Evolutionary conservation across 192 early-diverging fungal species (phyloP).

Genomic region (Coemansia sp.): DNA sequence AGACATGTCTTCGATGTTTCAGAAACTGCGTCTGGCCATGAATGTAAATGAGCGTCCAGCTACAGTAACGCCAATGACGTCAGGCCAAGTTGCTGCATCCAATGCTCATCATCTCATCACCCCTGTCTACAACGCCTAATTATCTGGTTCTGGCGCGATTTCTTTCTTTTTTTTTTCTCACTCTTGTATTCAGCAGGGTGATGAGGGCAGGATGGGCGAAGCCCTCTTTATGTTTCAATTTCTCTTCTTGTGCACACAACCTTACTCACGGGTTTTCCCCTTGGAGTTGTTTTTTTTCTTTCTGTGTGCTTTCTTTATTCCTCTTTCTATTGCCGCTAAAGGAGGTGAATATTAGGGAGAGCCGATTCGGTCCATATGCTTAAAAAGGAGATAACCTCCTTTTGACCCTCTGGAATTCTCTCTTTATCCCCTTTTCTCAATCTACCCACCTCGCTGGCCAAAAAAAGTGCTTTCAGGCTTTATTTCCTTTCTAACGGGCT

Average conservation of each 20-base stretch:
- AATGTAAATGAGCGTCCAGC: slow-evolving; percentile 13
- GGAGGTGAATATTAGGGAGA: no score
- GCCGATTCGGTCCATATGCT: no score
- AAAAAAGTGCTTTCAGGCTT: no score
- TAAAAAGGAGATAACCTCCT: no score
- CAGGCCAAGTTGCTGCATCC: not conserved
- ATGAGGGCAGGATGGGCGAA: not conserved
- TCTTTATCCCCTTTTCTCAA: not conserved
- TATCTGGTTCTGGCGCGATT: slow-evolving; percentile 29
- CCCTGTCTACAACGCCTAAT: slow-evolving; percentile 42
- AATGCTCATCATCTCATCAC: slow-evolving; percentile 26
- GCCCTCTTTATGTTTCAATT: slow-evolving; percentile 3
- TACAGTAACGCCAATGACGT: not conserved
- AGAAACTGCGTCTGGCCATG: slow-evolving; percentile 45
- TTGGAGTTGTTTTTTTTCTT: slow-evolving; percentile 1
- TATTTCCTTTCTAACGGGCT: no score
- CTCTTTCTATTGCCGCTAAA: no score
- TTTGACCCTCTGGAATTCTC: not conserved
- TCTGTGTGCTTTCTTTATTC: slow-evolving; percentile 3
- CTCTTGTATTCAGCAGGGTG: slow-evolving; percentile 7
- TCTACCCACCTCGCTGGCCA: no score
- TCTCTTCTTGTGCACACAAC: not conserved
- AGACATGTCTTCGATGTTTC: slow-evolving; percentile 35
- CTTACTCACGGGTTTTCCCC: not conserved
- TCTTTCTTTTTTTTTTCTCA: slow-evolving; percentile 8